Evolutionary conservation across 2,329 filamentous ascomycete species (phyloP).

Genomic region (Immersiporthe knoxdaviesiana): DNA sequence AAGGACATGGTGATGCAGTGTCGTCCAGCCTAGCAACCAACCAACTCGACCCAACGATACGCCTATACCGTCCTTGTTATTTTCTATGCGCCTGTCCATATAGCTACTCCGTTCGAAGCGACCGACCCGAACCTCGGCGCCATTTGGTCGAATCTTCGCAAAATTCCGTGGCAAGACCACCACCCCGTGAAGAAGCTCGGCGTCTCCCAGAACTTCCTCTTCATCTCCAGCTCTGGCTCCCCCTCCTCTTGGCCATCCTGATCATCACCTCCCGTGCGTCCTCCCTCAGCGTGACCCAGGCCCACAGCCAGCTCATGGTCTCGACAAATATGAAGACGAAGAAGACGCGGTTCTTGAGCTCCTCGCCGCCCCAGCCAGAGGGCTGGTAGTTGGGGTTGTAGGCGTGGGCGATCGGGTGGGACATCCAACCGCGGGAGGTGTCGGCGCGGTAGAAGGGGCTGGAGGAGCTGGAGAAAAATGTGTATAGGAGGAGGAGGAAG

Average conservation of each 20-base stretch:
- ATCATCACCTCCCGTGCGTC: slow-evolving; percentile 54
- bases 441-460: slow-evolving; percentile 53
- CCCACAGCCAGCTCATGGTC: slow-evolving; percentile 86
- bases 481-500: slow-evolving; percentile 64
- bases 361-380: slow-evolving; percentile 60
- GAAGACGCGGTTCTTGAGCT: slow-evolving; percentile 80
- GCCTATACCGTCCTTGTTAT: background rate
- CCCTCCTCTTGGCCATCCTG: slow-evolving; percentile 43
- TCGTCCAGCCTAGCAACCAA: background rate
- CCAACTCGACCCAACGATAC: background rate
- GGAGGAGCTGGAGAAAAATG: slow-evolving; percentile 61
- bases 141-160: background rate
- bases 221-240: slow-evolving; percentile 27
- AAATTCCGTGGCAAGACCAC: background rate
- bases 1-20: background rate
- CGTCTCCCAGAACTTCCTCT: background rate
- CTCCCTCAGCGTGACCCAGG: slow-evolving; percentile 70
- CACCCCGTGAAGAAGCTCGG: background rate
- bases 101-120: background rate
- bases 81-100: background rate
- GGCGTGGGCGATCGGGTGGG: slow-evolving; percentile 41
- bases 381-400: slow-evolving; percentile 43
- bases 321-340: slow-evolving; percentile 87
- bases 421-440: slow-evolving; percentile 38
- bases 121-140: background rate